Evolutionary conservation across 2,329 filamentous ascomycete genomes (phyloP).

Genomic region (Fusarium sp.): DNA sequence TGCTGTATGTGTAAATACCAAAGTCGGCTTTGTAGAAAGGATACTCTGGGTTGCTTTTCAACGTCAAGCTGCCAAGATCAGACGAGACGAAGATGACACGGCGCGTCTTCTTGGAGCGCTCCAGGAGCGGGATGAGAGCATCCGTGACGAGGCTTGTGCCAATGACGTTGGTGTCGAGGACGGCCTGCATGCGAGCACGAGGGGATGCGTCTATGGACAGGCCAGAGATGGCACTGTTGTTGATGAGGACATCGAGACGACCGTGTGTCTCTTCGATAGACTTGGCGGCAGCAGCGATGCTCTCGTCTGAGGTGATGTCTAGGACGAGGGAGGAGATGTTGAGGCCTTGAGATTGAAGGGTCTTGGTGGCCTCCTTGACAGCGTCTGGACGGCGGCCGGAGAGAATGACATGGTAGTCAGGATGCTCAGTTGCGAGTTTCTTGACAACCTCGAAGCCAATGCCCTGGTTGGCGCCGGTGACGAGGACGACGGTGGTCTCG

Average conservation of each 20-base stretch:
- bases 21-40: constrained; percentile 2
- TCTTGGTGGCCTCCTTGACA: constrained; percentile 22
- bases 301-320: constrained; percentile 35
- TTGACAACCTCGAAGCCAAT: constrained; percentile 30
- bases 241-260: constrained; percentile 35
- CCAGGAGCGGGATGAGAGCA: constrained; percentile 27
- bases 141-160: constrained; percentile 37
- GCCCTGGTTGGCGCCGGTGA: constrained; percentile 34
- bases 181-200: constrained; percentile 30
- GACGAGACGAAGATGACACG: constrained; percentile 39
- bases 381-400: constrained; percentile 21
- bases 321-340: constrained; percentile 27
- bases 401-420: constrained; percentile 30
- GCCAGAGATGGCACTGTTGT: constrained; percentile 36
- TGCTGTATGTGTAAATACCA: constrained; percentile 35
- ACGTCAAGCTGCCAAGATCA: constrained; percentile 26
- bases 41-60: constrained; percentile 23
- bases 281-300: constrained; percentile 22
- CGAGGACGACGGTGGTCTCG: constrained; percentile 24
- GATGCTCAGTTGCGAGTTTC: constrained; percentile 25
- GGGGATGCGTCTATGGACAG: constrained; percentile 9
- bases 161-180: constrained; percentile 37
- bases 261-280: constrained; percentile 15
- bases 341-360: constrained; percentile 20
- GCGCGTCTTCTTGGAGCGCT: constrained; percentile 20